Evolutionary conservation across 164 flowering plant genomes (phyloP), one percentile per base, ranked within the genome.

Genomic region (Vitis cinerea): DNA sequence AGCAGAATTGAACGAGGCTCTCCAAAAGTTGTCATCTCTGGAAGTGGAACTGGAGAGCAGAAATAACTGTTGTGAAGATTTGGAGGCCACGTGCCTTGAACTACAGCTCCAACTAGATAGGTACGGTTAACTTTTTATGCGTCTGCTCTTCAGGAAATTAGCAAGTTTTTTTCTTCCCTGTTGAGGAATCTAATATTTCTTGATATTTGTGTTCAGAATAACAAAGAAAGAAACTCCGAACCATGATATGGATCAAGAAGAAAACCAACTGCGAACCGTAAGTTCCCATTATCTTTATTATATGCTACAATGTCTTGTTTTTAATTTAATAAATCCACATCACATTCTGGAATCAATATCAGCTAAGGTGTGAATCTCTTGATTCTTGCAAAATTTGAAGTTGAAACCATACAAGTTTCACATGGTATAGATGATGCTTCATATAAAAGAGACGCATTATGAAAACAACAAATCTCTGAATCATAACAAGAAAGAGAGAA

Each of bases 31-130:
- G 30, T 58, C 67, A 1, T 59, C 71, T 7, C 64, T 73, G 17
- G 76, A 80, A 72, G 72, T 64, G 19, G 81, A 78, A 51, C 61
- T 76, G 59, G 78, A 75, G 17, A 69, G 68, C 59, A 80, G 64
- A 66, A 73, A 47, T 4, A 68, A 58, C 65, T 67, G 70, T 37
- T 80, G 59, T 72, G 83, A 75, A 69, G 80, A 78, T 66, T 53
- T 75, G 51, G 81, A 75, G 73, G 69, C 71, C 56, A 68, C 71
- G 11, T 75, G 75, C 71, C 72, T 75, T 44, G 83, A 81, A 15
- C 72, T 76, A 13, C 84, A 76, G 73, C 74, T 81, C 58, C 82
- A 81, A 63, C 78, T 71, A 44, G 77, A 75, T 61, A 78, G 83
- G 85, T 82, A 19, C 8, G 13, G 15, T 15, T 19, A 14, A 52